phyloP scores from a whole-genome alignment of 1,284 basidiomycete species.

The Flammula alnicola region DNA sequence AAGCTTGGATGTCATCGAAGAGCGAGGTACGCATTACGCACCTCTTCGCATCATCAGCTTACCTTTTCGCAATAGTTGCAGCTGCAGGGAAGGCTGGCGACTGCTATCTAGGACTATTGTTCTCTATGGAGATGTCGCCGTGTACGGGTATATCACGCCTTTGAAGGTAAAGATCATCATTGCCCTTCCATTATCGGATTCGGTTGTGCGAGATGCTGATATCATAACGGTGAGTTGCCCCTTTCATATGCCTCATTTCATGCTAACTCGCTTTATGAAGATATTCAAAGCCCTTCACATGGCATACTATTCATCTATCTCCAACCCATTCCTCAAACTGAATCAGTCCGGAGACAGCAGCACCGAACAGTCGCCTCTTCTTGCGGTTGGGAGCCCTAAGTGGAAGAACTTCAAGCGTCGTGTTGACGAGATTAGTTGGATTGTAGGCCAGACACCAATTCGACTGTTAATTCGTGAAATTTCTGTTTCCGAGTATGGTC shows the following conservation, averaged over 20 bases:
- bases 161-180: constrained; percentile 81
- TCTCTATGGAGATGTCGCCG: constrained; percentile 80
- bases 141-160: constrained; percentile 84
- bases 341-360: constrained; percentile 50
- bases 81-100: constrained; percentile 63
- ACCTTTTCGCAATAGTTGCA: constrained; percentile 42
- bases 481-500: neutral
- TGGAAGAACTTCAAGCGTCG: constrained; percentile 71
- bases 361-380: constrained; percentile 57
- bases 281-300: constrained; percentile 83
- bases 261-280: constrained; percentile 40
- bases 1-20: constrained; percentile 79
- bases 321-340: constrained; percentile 78
- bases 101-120: constrained; percentile 78
- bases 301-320: constrained; percentile 76
- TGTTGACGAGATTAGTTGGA: constrained; percentile 72
- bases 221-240: constrained; percentile 59
- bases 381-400: constrained; percentile 63
- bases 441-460: constrained; percentile 46
- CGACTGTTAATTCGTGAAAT: constrained; percentile 22
- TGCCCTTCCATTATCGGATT: constrained; percentile 75
- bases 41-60: constrained; percentile 11
- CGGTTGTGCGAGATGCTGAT: constrained; percentile 77
- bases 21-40: constrained; percentile 52
- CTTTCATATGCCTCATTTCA: neutral